Percentiles rank a stretch among this genome's conserved stretches.
phyloP scores from a whole-genome alignment of 331 rosid species.

The Prunus yedoensis region DNA sequence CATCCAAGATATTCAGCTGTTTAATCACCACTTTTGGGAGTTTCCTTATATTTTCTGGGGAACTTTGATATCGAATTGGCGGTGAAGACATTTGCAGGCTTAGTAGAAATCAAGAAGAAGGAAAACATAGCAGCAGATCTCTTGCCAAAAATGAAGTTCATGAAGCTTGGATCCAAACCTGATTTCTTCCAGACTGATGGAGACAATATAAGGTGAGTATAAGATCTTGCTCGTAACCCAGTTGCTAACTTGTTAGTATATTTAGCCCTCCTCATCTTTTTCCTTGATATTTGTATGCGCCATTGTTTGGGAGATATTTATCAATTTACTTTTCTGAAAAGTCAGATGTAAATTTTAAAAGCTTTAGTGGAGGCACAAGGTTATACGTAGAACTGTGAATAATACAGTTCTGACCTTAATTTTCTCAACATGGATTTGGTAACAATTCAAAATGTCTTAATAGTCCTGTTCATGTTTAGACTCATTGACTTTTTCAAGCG shows the following conservation, averaged over 20 bases:
- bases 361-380: neutral
- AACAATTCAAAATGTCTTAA: neutral
- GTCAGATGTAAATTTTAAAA: neutral
- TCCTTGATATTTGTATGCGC: neutral
- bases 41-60: conserved; percentile 12
- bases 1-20: conserved; percentile 28
- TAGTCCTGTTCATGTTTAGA: neutral
- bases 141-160: conserved; percentile 80
- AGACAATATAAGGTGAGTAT: conserved; percentile 65
- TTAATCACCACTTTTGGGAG: conserved; percentile 3
- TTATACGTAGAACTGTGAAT: neutral
- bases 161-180: conserved; percentile 99
- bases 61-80: conserved; percentile 7
- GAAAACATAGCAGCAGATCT: conserved; percentile 26
- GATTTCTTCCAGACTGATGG: conserved; percentile 88
- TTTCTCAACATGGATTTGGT: neutral
- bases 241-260: neutral
- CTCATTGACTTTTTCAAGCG: no score
- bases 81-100: conserved; percentile 14
- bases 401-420: neutral
- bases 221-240: conserved; percentile 12
- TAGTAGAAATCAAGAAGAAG: conserved; percentile 21
- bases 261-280: neutral
- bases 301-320: neutral
- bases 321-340: neutral